Evolutionary conservation across 305 asterid species (phyloP), one percentile per base, ranked within the genome.

Genomic region (Fraxinus nigra): DNA sequence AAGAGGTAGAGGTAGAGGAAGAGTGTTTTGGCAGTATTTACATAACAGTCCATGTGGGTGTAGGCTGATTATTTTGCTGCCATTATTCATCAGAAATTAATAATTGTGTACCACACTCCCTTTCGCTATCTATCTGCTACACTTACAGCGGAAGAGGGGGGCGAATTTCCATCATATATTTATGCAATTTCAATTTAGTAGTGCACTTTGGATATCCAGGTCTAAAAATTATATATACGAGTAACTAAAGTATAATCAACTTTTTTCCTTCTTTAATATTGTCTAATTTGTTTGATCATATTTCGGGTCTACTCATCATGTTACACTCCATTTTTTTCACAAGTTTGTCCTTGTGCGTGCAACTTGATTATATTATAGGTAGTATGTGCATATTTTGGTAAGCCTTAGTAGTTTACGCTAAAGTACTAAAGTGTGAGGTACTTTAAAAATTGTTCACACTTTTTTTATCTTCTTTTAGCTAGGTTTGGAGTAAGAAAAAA

Each of bases 61-160:
- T 63, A 51, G 85, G 78, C 35, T 67, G 74, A 67, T 69, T 28
- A 3, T 69, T 69, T 80, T 84, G 73, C 81, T 80, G 85, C 86
- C 83, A 88, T 87, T 84, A 89, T 85, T 82, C 72, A 81, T 83
- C 84, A 84, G 61, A 82, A 85, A 84, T 70, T 32, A 7, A 84
- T 56, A 75, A 85, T 78, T 85, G 87, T 79, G 92, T 84, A 65
- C 72, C 72, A 65, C 87, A 83, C 84, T 86, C 77, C 70, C 87
- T 85, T 87, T 85, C 87, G 33, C 83, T 76, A 69, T 77, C 86
- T 75, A 24, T 67, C 88, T 81, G 88, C 79, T 51, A 48, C 86
- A 65, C 79, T 10, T 86, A 84, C 89, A 79, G 89, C 95, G 90
- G 89, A 87, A 85, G 78, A 87, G 87, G 89, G 88, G 92, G 92